Conservation (phyloP, 352 stramenopile genomes). For the Bremia lactucae region DNA sequence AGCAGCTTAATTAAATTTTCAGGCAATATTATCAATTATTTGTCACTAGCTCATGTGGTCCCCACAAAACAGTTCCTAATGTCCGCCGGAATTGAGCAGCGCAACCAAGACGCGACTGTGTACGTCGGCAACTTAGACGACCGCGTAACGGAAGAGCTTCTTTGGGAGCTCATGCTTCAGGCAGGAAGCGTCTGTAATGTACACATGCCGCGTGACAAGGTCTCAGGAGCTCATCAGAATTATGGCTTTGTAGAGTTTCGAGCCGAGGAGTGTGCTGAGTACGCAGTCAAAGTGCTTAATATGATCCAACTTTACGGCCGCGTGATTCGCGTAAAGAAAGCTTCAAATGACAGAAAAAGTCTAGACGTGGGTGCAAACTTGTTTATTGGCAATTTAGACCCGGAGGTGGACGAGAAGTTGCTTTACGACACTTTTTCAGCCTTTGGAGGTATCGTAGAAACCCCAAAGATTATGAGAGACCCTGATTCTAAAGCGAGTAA, state of each 20-base stretch:
- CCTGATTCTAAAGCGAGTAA: slow-evolving; percentile 86
- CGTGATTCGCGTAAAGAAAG: slow-evolving; percentile 94
- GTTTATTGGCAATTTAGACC: slow-evolving; percentile 95
- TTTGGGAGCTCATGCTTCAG: slow-evolving; percentile 94
- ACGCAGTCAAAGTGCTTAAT: slow-evolving; percentile 97
- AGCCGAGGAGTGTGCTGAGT: slow-evolving; percentile 94
- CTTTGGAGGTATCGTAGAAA: slow-evolving; percentile 95
- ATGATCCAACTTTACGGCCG: slow-evolving; percentile 98
- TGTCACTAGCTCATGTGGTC: background rate
- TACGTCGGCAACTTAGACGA: slow-evolving; percentile 98
- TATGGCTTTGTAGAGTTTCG: slow-evolving; percentile 99
- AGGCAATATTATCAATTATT: too few species aligned
- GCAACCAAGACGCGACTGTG: slow-evolving; percentile 93
- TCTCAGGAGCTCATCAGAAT: slow-evolving; percentile 90
- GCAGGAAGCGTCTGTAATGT: slow-evolving; percentile 95
- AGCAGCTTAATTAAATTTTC: background rate
- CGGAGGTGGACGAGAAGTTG: slow-evolving; percentile 97
- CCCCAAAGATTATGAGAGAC: slow-evolving; percentile 93
- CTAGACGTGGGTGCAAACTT: slow-evolving; percentile 98
- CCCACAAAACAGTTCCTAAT: slow-evolving; percentile 6
- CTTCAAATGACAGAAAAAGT: slow-evolving; percentile 90
- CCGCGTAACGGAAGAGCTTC: slow-evolving; percentile 90
- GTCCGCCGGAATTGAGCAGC: slow-evolving; percentile 81
- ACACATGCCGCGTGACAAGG: slow-evolving; percentile 98
- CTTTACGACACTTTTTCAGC: slow-evolving; percentile 98